phyloP scores from a whole-genome alignment of 2,329 filamentous ascomycete genomes.

The Penicillium verrucosum region DNA sequence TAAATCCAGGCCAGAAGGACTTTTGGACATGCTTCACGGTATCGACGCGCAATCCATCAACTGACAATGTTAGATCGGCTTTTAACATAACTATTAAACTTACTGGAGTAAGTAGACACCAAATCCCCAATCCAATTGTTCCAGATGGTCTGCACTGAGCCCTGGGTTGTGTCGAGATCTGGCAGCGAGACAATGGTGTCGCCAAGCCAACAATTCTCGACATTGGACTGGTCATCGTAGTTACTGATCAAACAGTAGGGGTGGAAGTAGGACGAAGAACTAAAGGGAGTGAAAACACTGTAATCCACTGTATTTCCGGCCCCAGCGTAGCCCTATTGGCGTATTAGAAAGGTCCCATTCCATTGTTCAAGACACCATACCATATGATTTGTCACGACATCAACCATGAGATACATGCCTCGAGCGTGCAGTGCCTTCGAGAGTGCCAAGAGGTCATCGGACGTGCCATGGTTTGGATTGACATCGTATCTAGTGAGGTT shows the following conservation, averaged over 20 bases:
- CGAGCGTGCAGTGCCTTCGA: slow-evolving; percentile 54
- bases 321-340: slow-evolving; percentile 44
- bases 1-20: slow-evolving; percentile 45
- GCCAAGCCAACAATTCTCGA: slow-evolving; percentile 53
- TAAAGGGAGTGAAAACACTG: slow-evolving; percentile 52
- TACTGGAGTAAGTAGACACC: slow-evolving; percentile 60
- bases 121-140: slow-evolving; percentile 58
- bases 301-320: slow-evolving; percentile 52
- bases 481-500: slow-evolving; percentile 42
- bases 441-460: slow-evolving; percentile 58
- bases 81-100: slow-evolving; percentile 21
- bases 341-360: slow-evolving; percentile 12
- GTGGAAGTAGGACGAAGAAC: slow-evolving; percentile 62
- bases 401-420: slow-evolving; percentile 61
- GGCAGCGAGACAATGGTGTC: slow-evolving; percentile 57
- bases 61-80: slow-evolving; percentile 12
- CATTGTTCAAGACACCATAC: background rate
- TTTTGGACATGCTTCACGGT: slow-evolving; percentile 50
- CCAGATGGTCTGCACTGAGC: slow-evolving; percentile 50
- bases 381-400: slow-evolving; percentile 48
- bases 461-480: slow-evolving; percentile 59
- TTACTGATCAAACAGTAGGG: slow-evolving; percentile 53
- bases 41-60: slow-evolving; percentile 55
- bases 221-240: slow-evolving; percentile 50
- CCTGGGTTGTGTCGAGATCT: slow-evolving; percentile 57